Evolutionary conservation across 768 basidiomycete species (phyloP).

Genomic region (Boletus sp.): DNA sequence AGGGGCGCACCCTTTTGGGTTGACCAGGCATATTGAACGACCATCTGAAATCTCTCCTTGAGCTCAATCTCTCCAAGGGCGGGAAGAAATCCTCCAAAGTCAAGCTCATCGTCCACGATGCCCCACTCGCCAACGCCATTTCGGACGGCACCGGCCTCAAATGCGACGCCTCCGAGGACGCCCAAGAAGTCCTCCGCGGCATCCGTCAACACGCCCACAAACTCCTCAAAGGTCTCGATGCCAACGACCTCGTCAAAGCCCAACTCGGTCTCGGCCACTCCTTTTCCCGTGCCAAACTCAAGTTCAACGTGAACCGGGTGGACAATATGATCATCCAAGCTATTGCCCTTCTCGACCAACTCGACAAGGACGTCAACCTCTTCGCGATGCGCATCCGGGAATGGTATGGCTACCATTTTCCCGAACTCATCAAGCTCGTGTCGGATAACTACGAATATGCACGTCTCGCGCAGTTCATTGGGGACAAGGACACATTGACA

Average conservation of each 20-base stretch:
- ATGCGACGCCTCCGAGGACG: constrained; percentile 78
- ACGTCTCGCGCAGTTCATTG: constrained; percentile 78
- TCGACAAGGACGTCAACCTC: constrained; percentile 99
- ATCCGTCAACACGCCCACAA: constrained; percentile 89
- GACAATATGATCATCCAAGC: constrained; percentile 99
- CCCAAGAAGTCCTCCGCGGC: constrained; percentile 85
- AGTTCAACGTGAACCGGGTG: constrained; percentile 93
- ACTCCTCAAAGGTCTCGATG: constrained; percentile 83
- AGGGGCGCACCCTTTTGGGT: neutral
- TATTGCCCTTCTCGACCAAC: constrained; percentile 95
- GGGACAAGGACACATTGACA: constrained; percentile 76
- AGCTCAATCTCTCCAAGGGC: constrained; percentile 77
- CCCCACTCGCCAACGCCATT: constrained; percentile 71
- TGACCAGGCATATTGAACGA: constrained; percentile 77
- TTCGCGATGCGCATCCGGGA: constrained; percentile 98
- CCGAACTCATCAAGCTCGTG: constrained; percentile 90
- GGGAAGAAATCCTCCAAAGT: constrained; percentile 65
- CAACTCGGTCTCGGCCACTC: constrained; percentile 97
- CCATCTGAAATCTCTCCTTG: constrained; percentile 76
- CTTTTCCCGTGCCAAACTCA: constrained; percentile 95
- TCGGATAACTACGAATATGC: constrained; percentile 95
- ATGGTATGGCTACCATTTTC: constrained; percentile 99
- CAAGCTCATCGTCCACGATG: constrained; percentile 77
- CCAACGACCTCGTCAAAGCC: constrained; percentile 85
- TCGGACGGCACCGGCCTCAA: constrained; percentile 65